Evolutionary conservation across 352 stramenopile genomes (phyloP).

Genomic region (Pythium insidiosum): DNA sequence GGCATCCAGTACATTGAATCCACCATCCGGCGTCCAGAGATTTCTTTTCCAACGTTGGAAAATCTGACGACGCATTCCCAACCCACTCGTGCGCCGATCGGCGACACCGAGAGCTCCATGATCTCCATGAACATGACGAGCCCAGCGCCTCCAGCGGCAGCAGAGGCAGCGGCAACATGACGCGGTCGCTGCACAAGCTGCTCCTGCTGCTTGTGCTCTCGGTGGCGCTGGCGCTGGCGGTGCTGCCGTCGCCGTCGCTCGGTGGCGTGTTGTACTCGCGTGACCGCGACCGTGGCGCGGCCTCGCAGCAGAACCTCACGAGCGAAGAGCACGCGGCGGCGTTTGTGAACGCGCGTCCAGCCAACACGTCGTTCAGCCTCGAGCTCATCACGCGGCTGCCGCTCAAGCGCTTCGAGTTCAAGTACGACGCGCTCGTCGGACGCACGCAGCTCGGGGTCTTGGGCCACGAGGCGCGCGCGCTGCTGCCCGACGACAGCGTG

Average conservation of each 20-base stretch:
- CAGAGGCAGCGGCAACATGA: too few species aligned
- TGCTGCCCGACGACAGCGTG: conserved; percentile 70
- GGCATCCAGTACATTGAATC: too few species aligned
- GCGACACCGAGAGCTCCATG: too few species aligned
- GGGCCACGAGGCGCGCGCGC: conserved; percentile 35
- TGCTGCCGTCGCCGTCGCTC: neutral
- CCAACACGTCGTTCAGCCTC: conserved; percentile 37
- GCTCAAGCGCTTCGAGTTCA: conserved; percentile 71
- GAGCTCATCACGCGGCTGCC: conserved; percentile 37
- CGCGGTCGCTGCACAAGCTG: neutral
- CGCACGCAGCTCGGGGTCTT: conserved; percentile 67
- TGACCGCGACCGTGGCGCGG: conserved; percentile 8
- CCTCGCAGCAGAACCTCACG: conserved; percentile 23
- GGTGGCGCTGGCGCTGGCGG: neutral
- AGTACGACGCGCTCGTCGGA: conserved; percentile 64
- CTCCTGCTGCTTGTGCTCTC: neutral
- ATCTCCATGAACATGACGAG: too few species aligned
- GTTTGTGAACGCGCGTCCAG: conserved; percentile 28
- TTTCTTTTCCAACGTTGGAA: too few species aligned
- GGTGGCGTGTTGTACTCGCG: conserved; percentile 19
- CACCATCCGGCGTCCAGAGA: too few species aligned
- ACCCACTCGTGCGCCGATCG: too few species aligned
- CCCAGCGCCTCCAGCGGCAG: too few species aligned
- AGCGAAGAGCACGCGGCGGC: conserved; percentile 40
- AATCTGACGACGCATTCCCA: too few species aligned